Evolutionary conservation across 164 flowering plant genomes (phyloP).

Genomic region (Aristolochia contorta): DNA sequence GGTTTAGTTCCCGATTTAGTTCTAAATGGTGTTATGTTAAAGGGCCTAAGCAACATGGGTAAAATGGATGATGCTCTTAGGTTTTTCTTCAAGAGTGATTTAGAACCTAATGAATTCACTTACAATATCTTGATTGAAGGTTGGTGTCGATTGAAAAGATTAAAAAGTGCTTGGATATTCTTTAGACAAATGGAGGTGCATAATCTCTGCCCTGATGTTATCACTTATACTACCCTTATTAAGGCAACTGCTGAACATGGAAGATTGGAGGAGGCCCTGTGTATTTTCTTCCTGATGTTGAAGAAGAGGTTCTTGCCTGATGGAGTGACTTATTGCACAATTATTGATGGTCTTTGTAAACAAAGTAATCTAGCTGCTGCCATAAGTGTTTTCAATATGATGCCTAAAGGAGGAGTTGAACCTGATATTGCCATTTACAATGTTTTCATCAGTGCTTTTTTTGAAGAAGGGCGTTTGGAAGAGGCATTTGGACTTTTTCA

Average conservation of each 20-base stretch:
- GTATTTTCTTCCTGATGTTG: slow-evolving; percentile 36
- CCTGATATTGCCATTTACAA: slow-evolving; percentile 43
- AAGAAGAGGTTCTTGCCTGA: slow-evolving; percentile 34
- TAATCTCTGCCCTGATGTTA: slow-evolving; percentile 29
- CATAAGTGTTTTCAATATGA: slow-evolving; percentile 20
- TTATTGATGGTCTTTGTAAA: slow-evolving; percentile 37
- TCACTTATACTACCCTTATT: slow-evolving; percentile 31
- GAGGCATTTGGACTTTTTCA: slow-evolving; percentile 20
- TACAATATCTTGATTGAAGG: slow-evolving; percentile 46
- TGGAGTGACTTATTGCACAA: slow-evolving; percentile 29
- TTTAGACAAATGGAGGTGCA: slow-evolving; percentile 16
- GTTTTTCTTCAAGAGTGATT: slow-evolving; percentile 27
- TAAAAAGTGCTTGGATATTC: slow-evolving; percentile 24
- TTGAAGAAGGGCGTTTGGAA: slow-evolving; percentile 17
- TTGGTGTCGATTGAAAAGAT: slow-evolving; percentile 22
- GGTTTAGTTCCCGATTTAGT: slow-evolving; percentile 34
- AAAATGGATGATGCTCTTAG: slow-evolving; percentile 34
- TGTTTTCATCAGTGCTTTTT: slow-evolving; percentile 29
- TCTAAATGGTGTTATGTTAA: slow-evolving; percentile 23
- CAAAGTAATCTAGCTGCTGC: slow-evolving; percentile 20
- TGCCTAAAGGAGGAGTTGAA: slow-evolving; percentile 21
- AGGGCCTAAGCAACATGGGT: slow-evolving; percentile 38
- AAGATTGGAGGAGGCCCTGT: slow-evolving; percentile 20
- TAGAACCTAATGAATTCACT: slow-evolving; percentile 21
- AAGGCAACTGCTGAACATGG: slow-evolving; percentile 18